A percentile compares a stretch with the other conserved stretches of the same genome.
phyloP scores from a whole-genome alignment of 768 basidiomycete genomes.

The Termitomyces sp. region DNA sequence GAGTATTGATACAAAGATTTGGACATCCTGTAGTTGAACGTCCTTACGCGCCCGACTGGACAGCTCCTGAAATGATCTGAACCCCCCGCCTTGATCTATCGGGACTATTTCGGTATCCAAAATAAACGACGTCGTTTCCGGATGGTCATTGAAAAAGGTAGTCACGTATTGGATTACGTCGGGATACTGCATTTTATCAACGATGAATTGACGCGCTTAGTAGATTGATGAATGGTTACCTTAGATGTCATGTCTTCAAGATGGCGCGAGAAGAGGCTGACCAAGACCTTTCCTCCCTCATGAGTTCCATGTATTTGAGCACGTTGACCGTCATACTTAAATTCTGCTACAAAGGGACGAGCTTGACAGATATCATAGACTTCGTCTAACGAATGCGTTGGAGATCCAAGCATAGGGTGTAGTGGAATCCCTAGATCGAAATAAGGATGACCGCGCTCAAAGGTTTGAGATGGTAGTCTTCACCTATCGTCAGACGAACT shows the following conservation, averaged over 20 bases:
- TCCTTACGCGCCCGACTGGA: slow-evolving; percentile 83
- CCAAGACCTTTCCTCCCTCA: slow-evolving; percentile 23
- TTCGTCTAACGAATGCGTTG: slow-evolving; percentile 77
- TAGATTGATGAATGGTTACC: slow-evolving; percentile 28
- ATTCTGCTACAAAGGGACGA: slow-evolving; percentile 76
- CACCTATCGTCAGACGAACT: slow-evolving; percentile 70
- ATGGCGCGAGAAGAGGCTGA: slow-evolving; percentile 83
- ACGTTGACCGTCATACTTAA: slow-evolving; percentile 87
- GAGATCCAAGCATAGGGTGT: slow-evolving; percentile 83
- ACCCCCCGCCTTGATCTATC: slow-evolving; percentile 56
- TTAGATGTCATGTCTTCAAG: slow-evolving; percentile 92
- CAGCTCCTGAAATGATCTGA: slow-evolving; percentile 83
- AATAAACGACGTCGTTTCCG: slow-evolving; percentile 57
- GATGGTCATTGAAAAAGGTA: slow-evolving; percentile 37
- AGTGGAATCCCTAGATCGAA: slow-evolving; percentile 64
- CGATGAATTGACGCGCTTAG: not conserved
- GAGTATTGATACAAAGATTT: slow-evolving; percentile 76
- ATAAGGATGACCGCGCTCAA: not conserved
- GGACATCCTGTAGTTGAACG: slow-evolving; percentile 69
- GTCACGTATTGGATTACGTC: slow-evolving; percentile 63
- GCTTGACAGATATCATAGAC: slow-evolving; percentile 68
- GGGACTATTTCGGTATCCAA: slow-evolving; percentile 89
- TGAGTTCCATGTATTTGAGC: slow-evolving; percentile 68
- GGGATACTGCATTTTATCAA: slow-evolving; percentile 58
- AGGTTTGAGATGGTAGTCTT: slow-evolving; percentile 14